Conservation (phyloP, 1,284 basidiomycete species). For the Veloporphyrellus conicus region DNA sequence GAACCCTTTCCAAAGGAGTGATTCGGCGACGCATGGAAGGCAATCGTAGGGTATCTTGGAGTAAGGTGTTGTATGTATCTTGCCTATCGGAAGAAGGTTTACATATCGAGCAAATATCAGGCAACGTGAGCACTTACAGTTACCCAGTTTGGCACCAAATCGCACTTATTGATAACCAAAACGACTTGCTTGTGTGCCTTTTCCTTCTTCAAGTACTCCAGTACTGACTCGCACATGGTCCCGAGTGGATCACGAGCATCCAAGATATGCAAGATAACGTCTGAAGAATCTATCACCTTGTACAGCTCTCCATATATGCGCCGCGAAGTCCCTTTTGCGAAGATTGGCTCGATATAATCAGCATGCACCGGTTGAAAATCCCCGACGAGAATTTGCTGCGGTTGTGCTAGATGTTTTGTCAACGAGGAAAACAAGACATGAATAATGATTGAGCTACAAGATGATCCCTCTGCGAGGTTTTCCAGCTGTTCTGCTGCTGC, state of each 20-base stretch:
- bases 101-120: neutral
- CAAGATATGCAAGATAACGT: conserved; percentile 93
- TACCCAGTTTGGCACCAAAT: conserved; percentile 98
- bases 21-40: conserved; percentile 98
- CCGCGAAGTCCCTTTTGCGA: conserved; percentile 87
- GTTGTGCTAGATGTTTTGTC: conserved; percentile 10
- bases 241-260: conserved; percentile 96
- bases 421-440: conserved; percentile 20
- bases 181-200: conserved; percentile 98
- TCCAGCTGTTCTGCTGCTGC: conserved; percentile 33
- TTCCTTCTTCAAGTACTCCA: conserved; percentile 93
- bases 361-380: conserved; percentile 58
- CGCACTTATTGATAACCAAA: conserved; percentile 97
- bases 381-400: conserved; percentile 18
- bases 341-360: conserved; percentile 81
- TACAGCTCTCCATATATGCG: conserved; percentile 98
- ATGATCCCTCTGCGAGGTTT: conserved; percentile 5
- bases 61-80: conserved; percentile 97
- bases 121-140: conserved; percentile 60
- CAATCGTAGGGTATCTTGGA: conserved; percentile 90
- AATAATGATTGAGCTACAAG: conserved; percentile 12
- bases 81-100: conserved; percentile 51
- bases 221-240: conserved; percentile 93
- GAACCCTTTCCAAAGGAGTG: conserved; percentile 99
- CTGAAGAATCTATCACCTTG: conserved; percentile 99